Base-by-base conservation (phyloP, 352 stramenopile genomes). In the Phytophthora hybrid region DNA sequence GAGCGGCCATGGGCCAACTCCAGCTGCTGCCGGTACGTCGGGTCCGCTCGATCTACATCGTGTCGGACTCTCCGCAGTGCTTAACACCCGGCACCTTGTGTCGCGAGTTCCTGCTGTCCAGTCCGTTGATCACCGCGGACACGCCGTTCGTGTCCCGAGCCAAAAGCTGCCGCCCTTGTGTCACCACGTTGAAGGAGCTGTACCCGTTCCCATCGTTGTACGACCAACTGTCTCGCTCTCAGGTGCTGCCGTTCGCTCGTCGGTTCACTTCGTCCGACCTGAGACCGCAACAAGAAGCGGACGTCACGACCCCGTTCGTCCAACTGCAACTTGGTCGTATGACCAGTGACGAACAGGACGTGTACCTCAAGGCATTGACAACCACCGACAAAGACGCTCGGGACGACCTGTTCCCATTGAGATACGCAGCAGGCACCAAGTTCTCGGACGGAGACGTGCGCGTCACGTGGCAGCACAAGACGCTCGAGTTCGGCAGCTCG, bases 131-230 rank as follows among this genome's bases (percentile, higher is more conserved):
- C 13, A 78, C 60, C 39, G 61, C 70, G 10, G 65, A 88, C 69
- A 90, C 87, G 53, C 83, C 90, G 8, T 92, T 90, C 74, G 79
- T 92, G 61, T 77, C 85, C 9, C 81, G 77, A 14, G 88, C 93
- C 13, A 69, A 80, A 14, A 81, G 83, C n/a, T 92, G 82, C 58
- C 79, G 76, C 31, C 80, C 71, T 7, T 89, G 78, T 53, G 69
- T 83, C 54, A 85, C 86, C 21, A 95, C 83, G 26, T 79, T 97
- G 39, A 70, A 65, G 16, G 79, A 95, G 66, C 64, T 98, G 34
- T 97, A 96, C 61, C 91, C 93, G 54, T 91, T 91, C 83, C 91
- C 93, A 70, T 95, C 82, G 11, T 63, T 93, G 47, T 98, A 97
- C 73, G 82, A 87, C 51, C 74, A 83, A 63, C 73, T 94, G 10